These are phyloP conservation scores for Wickerhamiella alocasiicola DNA, from an alignment of 805 yeast genomes.

Conservation along the genomic window DNA sequence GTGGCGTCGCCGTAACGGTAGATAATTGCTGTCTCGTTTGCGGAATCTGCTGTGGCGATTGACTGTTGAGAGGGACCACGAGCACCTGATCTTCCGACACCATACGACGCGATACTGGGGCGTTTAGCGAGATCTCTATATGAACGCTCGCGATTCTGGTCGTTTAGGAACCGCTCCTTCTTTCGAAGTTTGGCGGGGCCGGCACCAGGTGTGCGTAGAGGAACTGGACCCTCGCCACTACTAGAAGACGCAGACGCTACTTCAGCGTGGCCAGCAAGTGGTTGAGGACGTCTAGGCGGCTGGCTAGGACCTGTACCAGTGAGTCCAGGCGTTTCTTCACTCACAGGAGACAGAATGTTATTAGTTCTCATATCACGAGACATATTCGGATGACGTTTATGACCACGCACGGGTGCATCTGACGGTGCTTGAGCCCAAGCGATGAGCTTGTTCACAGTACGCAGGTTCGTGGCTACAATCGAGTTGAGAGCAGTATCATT, in stretches of 20 bases:
- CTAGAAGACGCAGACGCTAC: neutral
- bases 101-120: conserved; percentile 9
- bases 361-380: conserved; percentile 6
- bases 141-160: conserved; percentile 6
- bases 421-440: conserved; percentile 22
- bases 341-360: conserved; percentile 3
- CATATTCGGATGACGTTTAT: conserved; percentile 10
- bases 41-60: neutral
- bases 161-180: conserved; percentile 2
- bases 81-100: neutral
- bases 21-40: conserved; percentile 7
- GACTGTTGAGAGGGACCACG: neutral
- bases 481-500: conserved; percentile 25
- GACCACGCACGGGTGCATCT: neutral
- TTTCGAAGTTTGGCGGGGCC: conserved; percentile 2
- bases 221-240: neutral
- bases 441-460: conserved; percentile 17
- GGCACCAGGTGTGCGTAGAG: conserved; percentile 1
- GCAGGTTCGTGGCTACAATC: conserved; percentile 26
- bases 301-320: neutral
- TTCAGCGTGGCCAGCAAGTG: neutral
- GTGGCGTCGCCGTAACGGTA: conserved; percentile 2
- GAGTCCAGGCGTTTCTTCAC: neutral
- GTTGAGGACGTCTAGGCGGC: neutral
- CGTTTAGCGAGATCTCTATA: conserved; percentile 6